Evolutionary conservation across 2,329 filamentous ascomycete genomes (phyloP).

Genomic region (Aspergillus proliferans): DNA sequence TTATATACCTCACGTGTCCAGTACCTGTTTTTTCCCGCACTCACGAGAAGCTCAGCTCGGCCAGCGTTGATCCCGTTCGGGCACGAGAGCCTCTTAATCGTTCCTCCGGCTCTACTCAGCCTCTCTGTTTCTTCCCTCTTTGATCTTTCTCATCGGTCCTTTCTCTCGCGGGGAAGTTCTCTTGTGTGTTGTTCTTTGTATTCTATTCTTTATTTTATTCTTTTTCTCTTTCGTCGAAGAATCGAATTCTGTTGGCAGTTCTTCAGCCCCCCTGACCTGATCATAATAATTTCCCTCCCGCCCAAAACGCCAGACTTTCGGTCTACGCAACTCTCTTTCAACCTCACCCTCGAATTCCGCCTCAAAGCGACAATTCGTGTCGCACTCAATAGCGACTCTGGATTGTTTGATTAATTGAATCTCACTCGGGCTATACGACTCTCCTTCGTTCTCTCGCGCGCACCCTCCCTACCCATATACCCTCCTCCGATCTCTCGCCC

Average conservation of each 20-base stretch:
- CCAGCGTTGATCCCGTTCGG: background rate
- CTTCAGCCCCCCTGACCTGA: slow-evolving; percentile 13
- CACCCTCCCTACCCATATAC: background rate
- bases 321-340: slow-evolving; percentile 3
- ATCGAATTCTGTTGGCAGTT: slow-evolving; percentile 1
- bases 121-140: background rate
- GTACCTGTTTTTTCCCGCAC: background rate
- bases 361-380: slow-evolving; percentile 5
- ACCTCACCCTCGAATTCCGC: slow-evolving; percentile 1
- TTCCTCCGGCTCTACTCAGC: background rate
- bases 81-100: background rate
- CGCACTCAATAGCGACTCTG: slow-evolving; percentile 11
- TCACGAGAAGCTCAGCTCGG: background rate
- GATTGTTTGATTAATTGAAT: background rate
- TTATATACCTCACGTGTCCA: background rate
- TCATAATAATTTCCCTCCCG: slow-evolving; percentile 13
- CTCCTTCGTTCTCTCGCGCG: background rate
- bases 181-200: background rate
- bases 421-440: too few species aligned
- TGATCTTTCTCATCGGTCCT: background rate
- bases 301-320: background rate
- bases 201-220: background rate
- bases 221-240: background rate
- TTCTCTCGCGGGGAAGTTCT: background rate
- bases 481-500: slow-evolving; percentile 7